phyloP scores from a whole-genome alignment of 2,329 filamentous ascomycete genomes.

The Exophiala sp. region DNA sequence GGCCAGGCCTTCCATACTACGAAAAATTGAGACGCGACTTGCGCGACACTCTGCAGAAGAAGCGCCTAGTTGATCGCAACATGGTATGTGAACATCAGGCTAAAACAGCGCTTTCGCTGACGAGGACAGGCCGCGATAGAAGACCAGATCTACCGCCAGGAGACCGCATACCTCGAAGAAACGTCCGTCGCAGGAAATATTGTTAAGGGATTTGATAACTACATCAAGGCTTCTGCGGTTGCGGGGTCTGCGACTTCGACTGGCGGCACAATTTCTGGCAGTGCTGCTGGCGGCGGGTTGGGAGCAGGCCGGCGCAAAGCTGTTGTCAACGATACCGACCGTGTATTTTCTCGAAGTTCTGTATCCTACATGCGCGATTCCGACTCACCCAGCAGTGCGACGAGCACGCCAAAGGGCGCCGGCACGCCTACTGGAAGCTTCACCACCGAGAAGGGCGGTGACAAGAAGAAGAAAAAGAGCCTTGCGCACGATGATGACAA shows the following conservation, averaged over 20 bases:
- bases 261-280: slow-evolving; percentile 48
- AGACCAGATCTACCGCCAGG: slow-evolving; percentile 77
- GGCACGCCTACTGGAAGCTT: slow-evolving; percentile 42
- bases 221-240: slow-evolving; percentile 80
- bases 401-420: slow-evolving; percentile 46
- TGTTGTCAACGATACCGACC: slow-evolving; percentile 43
- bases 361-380: slow-evolving; percentile 42
- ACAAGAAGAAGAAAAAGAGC: slow-evolving; percentile 38
- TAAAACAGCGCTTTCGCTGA: slow-evolving; percentile 1
- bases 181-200: slow-evolving; percentile 85
- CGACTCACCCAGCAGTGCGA: slow-evolving; percentile 35
- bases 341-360: slow-evolving; percentile 48
- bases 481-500: slow-evolving; percentile 36
- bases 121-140: slow-evolving; percentile 59
- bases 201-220: slow-evolving; percentile 95
- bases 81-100: slow-evolving; percentile 43
- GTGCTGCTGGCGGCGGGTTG: slow-evolving; percentile 32
- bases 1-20: slow-evolving; percentile 60
- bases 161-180: slow-evolving; percentile 85
- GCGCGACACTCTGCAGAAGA: slow-evolving; percentile 64
- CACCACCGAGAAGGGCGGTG: slow-evolving; percentile 40
- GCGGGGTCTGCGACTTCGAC: slow-evolving; percentile 34
- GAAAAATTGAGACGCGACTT: slow-evolving; percentile 67
- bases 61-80: slow-evolving; percentile 59
- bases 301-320: slow-evolving; percentile 42